Evolutionary conservation across 345 rosid species (phyloP), one percentile per base, ranked within the genome.

Genomic region (Nephelium lappaceum): DNA sequence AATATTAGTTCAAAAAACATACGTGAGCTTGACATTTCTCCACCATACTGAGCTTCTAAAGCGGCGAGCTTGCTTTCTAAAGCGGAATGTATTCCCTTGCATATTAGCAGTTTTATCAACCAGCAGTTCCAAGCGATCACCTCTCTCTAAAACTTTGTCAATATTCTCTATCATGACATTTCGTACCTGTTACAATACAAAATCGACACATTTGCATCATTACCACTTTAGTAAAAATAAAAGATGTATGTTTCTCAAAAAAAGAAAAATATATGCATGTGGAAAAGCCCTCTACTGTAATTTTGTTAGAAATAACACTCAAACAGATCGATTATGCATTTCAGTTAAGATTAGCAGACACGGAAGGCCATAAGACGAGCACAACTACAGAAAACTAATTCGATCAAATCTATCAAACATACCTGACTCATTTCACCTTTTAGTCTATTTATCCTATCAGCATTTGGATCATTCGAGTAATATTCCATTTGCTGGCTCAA

Each of bases 401-500:
- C 11, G 66, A 36, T 5, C 3, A 49, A 64, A 75, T 21, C 62
- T 41, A 27, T 64, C 66, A 64, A 41, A 63, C 74, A 31, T 77
- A 96, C 99, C 95, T 94, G 97, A 79, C 85, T 89, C 97, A 96
- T 89, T 94, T 94, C 98, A 76, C 95, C 98, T 84, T 91, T 93
- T 36, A 94, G 85, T 83, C 99, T 88, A 75, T 90, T 88, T n/a
- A 96, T 88, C 87, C 94, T 84, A 77, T 96, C 99, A 0, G 97
- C 97, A 85, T 90, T 93, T 5, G 97, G 99, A 82, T 96, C 97
- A 68, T 69, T 89, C 0, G 99, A 86, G 82, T 83, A 94, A 77
- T 86, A 94, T 63, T 96, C 97, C 94, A 96, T 92, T 77, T 96
- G 98, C 82, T 93, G 98, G 84, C 93, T 94, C 81, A 97, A 63